Conservation (phyloP, 163 green algal genomes). For the Scenedesmus sp. region DNA sequence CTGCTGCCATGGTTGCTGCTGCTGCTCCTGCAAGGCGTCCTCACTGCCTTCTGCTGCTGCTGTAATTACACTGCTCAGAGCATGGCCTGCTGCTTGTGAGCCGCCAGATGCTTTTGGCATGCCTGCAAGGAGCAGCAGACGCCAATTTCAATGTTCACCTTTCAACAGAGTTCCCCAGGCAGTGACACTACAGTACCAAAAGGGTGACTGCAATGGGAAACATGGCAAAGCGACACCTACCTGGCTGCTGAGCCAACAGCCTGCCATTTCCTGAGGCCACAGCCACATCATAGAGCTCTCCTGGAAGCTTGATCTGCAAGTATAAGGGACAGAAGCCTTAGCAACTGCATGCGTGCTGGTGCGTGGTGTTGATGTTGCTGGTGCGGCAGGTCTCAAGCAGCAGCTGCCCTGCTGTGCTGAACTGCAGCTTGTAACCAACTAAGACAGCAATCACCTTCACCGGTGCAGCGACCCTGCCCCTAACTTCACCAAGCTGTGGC, state of each 20-base stretch:
- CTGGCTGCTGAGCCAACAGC: neutral
- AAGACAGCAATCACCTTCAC: neutral
- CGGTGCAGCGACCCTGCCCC: conserved; percentile 9
- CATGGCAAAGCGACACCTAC: neutral
- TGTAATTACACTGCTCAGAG: neutral
- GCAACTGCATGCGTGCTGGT: neutral
- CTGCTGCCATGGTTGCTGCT: neutral
- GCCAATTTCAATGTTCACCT: neutral
- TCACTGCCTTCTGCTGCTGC: neutral
- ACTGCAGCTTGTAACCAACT: neutral
- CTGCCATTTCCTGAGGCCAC: neutral
- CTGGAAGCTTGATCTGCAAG: conserved; percentile 47
- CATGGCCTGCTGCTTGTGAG: neutral
- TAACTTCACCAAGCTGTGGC: neutral
- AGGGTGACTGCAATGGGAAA: neutral
- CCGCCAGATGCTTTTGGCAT: neutral
- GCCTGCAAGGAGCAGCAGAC: neutral
- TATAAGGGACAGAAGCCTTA: neutral
- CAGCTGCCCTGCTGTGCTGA: neutral
- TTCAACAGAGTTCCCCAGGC: neutral
- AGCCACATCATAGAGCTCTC: conserved; percentile 28
- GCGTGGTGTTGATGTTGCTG: neutral
- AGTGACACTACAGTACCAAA: neutral
- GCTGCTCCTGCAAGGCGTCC: neutral
- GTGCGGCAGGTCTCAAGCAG: neutral